Percentiles rank a stretch among this genome's conserved stretches.
Evolutionary conservation across 2,329 filamentous ascomycete genomes (phyloP).

Genomic region (Fusarium sarcochroum): DNA sequence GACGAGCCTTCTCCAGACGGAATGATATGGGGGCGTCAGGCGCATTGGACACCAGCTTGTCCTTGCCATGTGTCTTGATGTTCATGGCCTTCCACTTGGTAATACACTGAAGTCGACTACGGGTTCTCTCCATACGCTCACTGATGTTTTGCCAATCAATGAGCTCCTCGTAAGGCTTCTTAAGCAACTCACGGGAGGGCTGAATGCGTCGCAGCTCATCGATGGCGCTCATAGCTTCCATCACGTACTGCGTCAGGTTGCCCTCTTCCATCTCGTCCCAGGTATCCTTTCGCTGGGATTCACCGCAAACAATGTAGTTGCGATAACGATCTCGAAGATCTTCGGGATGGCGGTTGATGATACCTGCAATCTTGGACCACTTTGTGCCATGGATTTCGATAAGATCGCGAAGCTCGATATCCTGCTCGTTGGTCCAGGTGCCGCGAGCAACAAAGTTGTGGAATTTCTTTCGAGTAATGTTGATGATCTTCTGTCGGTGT

Average conservation of each 20-base stretch:
- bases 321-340: slow-evolving; percentile 80
- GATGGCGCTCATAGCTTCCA: slow-evolving; percentile 65
- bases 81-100: slow-evolving; percentile 73
- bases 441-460: slow-evolving; percentile 74
- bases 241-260: slow-evolving; percentile 65
- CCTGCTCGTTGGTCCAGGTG: slow-evolving; percentile 57
- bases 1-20: slow-evolving; percentile 59
- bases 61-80: slow-evolving; percentile 52
- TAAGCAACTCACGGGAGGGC: slow-evolving; percentile 50
- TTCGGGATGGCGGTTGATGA: slow-evolving; percentile 74
- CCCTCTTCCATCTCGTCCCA: slow-evolving; percentile 75
- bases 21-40: slow-evolving; percentile 57
- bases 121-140: slow-evolving; percentile 70
- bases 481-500: slow-evolving; percentile 67
- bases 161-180: slow-evolving; percentile 64
- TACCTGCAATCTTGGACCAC: slow-evolving; percentile 73
- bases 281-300: slow-evolving; percentile 63
- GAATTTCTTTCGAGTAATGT: slow-evolving; percentile 72
- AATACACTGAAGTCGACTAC: slow-evolving; percentile 77
- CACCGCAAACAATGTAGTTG: slow-evolving; percentile 74
- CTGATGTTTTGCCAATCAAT: slow-evolving; percentile 78
- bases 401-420: slow-evolving; percentile 54
- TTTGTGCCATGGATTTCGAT: slow-evolving; percentile 60
- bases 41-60: slow-evolving; percentile 51
- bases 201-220: slow-evolving; percentile 55